Base-by-base conservation (phyloP, 2,329 filamentous ascomycete species). In the Fusarium sp. region DNA sequence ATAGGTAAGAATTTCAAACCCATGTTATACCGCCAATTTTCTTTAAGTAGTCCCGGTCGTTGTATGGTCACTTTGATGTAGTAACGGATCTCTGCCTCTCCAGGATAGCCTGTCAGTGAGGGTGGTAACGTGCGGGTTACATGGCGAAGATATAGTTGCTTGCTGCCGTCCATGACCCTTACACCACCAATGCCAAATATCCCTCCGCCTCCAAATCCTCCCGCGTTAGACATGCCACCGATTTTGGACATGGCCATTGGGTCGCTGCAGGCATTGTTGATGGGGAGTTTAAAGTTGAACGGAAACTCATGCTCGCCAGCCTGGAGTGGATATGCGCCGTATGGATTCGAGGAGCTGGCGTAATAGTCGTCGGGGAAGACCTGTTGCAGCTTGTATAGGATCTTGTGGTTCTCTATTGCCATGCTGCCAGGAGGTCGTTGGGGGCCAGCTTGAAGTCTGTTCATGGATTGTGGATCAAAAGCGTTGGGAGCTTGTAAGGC, bases 21-120 rank as follows among this genome's bases (percentile, higher is more conserved):
- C 37, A 86, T 76, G 67, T 87, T 83, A 68, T 85, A 85, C 21
- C 94, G 86, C 79, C 93, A 92, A 75, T 98, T 98, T 81, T 97
- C 94, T 77, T 95, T 95, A 80, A 97, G 93, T 63, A 98, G 86
- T 16, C 92, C 90, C 0, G 94, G 93, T n/a, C 94, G 86, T 75
- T 94, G 93, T 8, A 98, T 90, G 0, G 96, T 98, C n/a, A 92
- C 93, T 79, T 99, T 99, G 77, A 98, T 87, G 78, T 93, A 99
- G 81, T 99, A 99, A 72, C 90, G 88, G 64, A 98, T 94, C 80
- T 97, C 94, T 23, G 94, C 95, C 79, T 94, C 89, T 32, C 91
- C 91, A 0, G 93, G 93, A 71, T 96, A 94, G 5, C 93, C 93
- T n/a, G 88, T 92, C 56, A 98, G 83, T 7, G 94, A 97, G 0